These are phyloP conservation scores for Leonotis leonurus DNA, from an alignment of 257 asterid genomes.

Conservation along the genomic window DNA sequence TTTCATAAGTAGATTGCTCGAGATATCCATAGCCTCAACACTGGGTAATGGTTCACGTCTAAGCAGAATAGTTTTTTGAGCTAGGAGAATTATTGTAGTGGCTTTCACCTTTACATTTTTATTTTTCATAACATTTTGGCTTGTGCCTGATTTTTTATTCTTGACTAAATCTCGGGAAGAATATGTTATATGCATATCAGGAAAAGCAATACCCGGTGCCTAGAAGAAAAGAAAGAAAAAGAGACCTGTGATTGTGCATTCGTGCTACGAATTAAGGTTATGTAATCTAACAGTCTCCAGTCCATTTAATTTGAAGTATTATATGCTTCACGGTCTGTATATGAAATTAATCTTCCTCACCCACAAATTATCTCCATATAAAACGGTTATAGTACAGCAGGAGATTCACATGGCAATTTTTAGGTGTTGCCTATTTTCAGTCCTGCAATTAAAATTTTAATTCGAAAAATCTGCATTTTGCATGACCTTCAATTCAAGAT, in stretches of 20 bases:
- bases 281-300: neutral
- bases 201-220: neutral
- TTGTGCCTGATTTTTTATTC: neutral
- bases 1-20: neutral
- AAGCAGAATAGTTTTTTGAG: neutral
- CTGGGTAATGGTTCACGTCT: neutral
- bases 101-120: neutral
- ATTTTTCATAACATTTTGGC: neutral
- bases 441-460: neutral
- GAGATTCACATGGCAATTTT: neutral
- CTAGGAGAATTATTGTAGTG: neutral
- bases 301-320: neutral
- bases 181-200: neutral
- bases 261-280: neutral
- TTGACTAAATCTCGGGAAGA: neutral
- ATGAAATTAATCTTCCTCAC: neutral
- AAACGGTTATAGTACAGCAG: neutral
- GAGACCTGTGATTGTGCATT: too few relatives aligned
- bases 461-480: neutral
- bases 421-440: neutral
- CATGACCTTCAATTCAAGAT: neutral
- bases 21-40: neutral
- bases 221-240: too few relatives aligned
- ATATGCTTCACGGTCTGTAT: neutral
- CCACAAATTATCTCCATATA: neutral